phyloP scores from a whole-genome alignment of 345 rosid species.

The Abelmoschus esculentus region DNA sequence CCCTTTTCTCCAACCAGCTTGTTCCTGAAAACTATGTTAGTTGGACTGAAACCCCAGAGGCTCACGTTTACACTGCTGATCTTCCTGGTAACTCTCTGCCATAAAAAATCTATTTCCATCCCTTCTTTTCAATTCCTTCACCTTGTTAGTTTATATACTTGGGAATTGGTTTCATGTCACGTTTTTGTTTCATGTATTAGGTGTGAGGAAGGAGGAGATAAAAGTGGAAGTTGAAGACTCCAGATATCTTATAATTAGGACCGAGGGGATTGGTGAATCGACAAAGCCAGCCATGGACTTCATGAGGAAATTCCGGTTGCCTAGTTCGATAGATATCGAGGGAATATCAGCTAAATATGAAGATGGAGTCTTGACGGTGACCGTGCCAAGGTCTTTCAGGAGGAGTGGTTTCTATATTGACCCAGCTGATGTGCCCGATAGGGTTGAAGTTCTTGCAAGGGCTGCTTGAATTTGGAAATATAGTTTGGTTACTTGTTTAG shows the following conservation, averaged over 20 bases:
- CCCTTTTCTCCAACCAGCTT: conserved; percentile 20
- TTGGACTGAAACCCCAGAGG: conserved; percentile 62
- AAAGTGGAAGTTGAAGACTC: conserved; percentile 78
- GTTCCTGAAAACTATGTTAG: conserved; percentile 47
- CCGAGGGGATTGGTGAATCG: conserved; percentile 33
- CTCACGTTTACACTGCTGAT: conserved; percentile 62
- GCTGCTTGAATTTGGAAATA: conserved; percentile 48
- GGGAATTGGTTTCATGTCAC: neutral
- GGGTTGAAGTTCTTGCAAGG: conserved; percentile 55
- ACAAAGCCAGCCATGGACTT: conserved; percentile 37
- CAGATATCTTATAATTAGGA: conserved; percentile 50
- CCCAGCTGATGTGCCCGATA: conserved; percentile 26
- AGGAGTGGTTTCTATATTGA: conserved; percentile 26
- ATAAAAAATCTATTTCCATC: neutral
- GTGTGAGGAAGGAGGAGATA: conserved; percentile 57
- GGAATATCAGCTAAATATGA: conserved; percentile 62
- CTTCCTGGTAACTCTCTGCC: conserved; percentile 42
- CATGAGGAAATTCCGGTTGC: conserved; percentile 64
- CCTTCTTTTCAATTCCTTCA: neutral
- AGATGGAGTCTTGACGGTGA: conserved; percentile 60
- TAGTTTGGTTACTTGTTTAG: neutral
- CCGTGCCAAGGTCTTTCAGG: conserved; percentile 41
- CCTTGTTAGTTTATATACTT: neutral
- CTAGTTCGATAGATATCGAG: conserved; percentile 38
- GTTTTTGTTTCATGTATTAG: conserved; percentile 20